phyloP scores from a whole-genome alignment of 164 flowering plant genomes.

The Warburgia ugandensis region DNA sequence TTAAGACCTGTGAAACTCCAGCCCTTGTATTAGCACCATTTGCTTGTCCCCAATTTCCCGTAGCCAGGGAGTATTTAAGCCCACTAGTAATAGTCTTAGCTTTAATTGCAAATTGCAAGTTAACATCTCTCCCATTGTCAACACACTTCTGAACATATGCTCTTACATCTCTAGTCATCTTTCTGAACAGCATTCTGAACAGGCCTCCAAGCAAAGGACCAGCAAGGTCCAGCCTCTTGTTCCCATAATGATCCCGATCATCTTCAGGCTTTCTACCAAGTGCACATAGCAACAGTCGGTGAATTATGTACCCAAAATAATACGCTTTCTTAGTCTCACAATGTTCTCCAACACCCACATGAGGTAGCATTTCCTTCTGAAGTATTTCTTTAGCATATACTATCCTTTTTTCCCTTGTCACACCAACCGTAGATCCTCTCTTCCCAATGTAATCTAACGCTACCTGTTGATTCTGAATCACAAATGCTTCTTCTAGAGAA shows the following conservation, averaged over 20 bases:
- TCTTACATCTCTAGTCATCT: constrained; percentile 94
- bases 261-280: constrained; percentile 94
- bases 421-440: constrained; percentile 95
- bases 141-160: constrained; percentile 96
- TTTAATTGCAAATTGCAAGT: constrained; percentile 91
- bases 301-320: constrained; percentile 96
- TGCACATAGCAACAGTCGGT: constrained; percentile 86
- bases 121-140: constrained; percentile 93
- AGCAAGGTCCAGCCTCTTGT: constrained; percentile 97
- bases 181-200: constrained; percentile 92
- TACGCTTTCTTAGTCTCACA: constrained; percentile 98
- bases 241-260: constrained; percentile 98
- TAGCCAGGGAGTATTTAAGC: constrained; percentile 92
- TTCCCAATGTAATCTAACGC: constrained; percentile 97
- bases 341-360: constrained; percentile 87
- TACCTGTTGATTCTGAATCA: constrained; percentile 96
- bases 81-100: constrained; percentile 99
- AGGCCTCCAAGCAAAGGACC: constrained; percentile 96
- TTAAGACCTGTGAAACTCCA: constrained; percentile 97
- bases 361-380: constrained; percentile 98
- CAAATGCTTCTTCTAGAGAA: constrained; percentile 95
- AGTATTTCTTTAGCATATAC: constrained; percentile 97
- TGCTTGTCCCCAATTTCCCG: constrained; percentile 99
- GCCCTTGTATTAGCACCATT: constrained; percentile 99
- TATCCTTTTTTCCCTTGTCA: constrained; percentile 88